phyloP scores from a whole-genome alignment of 2,329 filamentous ascomycete species.

The Dactylellina parvicollis region DNA sequence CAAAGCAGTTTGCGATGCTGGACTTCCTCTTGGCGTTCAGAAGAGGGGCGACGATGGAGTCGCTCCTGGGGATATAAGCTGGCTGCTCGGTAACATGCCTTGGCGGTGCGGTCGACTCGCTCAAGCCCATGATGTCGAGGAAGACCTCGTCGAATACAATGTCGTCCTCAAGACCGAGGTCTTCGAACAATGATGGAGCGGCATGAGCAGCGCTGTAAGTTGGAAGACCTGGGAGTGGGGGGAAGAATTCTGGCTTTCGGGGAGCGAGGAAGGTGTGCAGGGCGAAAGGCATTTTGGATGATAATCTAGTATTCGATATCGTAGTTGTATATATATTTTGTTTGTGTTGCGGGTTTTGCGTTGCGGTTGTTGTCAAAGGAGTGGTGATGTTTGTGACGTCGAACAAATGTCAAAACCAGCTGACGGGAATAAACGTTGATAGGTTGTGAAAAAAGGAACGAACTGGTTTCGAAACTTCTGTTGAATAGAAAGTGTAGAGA shows the following conservation, averaged over 20 bases:
- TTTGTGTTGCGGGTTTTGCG: not conserved
- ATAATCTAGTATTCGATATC: not conserved
- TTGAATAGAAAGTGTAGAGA: not conserved
- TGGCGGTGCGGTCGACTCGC: constrained; percentile 18
- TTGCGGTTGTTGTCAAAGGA: not conserved
- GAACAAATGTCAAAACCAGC: constrained; percentile 33
- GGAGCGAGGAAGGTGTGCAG: constrained; percentile 54
- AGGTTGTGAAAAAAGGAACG: constrained; percentile 5
- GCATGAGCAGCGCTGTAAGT: constrained; percentile 7
- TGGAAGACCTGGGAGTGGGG: constrained; percentile 48
- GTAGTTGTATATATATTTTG: constrained; percentile 23
- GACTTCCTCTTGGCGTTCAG: constrained; percentile 35
- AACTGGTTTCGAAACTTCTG: constrained; percentile 17
- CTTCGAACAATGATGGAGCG: constrained; percentile 34
- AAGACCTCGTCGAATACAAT: constrained; percentile 53
- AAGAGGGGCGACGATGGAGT: constrained; percentile 46
- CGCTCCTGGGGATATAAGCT: constrained; percentile 27
- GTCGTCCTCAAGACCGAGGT: constrained; percentile 45
- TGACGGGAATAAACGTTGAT: constrained; percentile 20
- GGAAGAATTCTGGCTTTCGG: constrained; percentile 51
- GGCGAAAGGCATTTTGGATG: constrained; percentile 51
- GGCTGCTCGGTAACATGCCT: constrained; percentile 26
- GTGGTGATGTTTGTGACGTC: not conserved
- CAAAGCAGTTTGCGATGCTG: constrained; percentile 41
- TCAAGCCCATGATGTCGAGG: constrained; percentile 52